These are phyloP conservation scores for Marasmius fiardii DNA, from an alignment of 1,284 basidiomycete genomes.

Conservation along the genomic window DNA sequence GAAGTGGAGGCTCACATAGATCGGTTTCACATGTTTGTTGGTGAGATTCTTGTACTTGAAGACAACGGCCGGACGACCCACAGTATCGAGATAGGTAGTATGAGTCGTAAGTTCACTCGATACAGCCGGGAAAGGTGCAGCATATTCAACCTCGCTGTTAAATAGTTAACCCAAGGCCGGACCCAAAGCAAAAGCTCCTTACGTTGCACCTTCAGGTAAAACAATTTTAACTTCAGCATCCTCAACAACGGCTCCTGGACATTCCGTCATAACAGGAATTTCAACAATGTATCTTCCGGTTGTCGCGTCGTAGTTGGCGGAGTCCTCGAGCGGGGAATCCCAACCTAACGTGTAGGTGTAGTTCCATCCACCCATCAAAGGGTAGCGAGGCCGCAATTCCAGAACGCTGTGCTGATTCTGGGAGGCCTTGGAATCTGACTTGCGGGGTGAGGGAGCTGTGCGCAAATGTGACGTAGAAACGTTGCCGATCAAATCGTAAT, in stretches of 20 bases:
- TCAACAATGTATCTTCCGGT: constrained; percentile 69
- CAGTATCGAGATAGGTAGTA: constrained; percentile 92
- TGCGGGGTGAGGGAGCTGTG: constrained; percentile 55
- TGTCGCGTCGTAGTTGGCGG: constrained; percentile 56
- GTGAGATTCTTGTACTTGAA: constrained; percentile 77
- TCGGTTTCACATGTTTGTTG: constrained; percentile 70
- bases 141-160: constrained; percentile 72
- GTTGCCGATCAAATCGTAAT: constrained; percentile 90
- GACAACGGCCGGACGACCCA: constrained; percentile 78
- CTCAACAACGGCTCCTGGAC: constrained; percentile 81
- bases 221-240: constrained; percentile 80
- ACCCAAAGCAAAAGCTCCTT: constrained; percentile 31
- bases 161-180: constrained; percentile 5
- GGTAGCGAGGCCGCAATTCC: constrained; percentile 89
- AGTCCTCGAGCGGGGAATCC: constrained; percentile 81
- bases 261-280: constrained; percentile 83
- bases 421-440: constrained; percentile 39
- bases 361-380: constrained; percentile 96
- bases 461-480: constrained; percentile 93
- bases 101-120: constrained; percentile 60
- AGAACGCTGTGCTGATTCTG: constrained; percentile 57
- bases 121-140: constrained; percentile 75
- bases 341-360: constrained; percentile 94
- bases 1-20: constrained; percentile 55
- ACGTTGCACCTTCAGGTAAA: constrained; percentile 93